Conservation (phyloP, 2,329 filamentous ascomycete genomes). For the Scedosporium dehoogii region DNA sequence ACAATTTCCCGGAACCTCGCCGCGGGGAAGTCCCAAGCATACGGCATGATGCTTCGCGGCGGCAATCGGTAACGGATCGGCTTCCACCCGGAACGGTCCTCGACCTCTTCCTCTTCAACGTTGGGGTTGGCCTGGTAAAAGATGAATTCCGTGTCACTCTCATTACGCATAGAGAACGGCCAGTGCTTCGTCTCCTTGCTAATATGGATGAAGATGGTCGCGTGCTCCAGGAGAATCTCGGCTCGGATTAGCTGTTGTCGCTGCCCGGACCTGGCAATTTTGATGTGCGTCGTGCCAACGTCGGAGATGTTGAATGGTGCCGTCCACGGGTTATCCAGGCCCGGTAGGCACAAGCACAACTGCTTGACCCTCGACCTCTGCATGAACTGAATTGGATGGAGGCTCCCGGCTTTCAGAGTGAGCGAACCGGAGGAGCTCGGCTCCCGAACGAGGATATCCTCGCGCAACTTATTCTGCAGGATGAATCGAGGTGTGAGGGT, state of each 20-base stretch:
- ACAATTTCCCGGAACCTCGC: constrained; percentile 94
- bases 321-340: constrained; percentile 94
- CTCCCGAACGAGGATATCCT: constrained; percentile 83
- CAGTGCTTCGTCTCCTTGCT: constrained; percentile 88
- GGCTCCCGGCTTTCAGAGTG: constrained; percentile 63
- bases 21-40: constrained; percentile 97
- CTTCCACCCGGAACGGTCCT: constrained; percentile 80
- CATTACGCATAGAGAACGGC: constrained; percentile 98
- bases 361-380: constrained; percentile 78
- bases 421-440: constrained; percentile 82
- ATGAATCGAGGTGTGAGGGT: constrained; percentile 89
- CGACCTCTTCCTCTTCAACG: constrained; percentile 77
- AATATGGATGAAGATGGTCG: constrained; percentile 87
- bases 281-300: constrained; percentile 83
- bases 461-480: constrained; percentile 82
- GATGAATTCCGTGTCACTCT: constrained; percentile 91
- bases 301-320: constrained; percentile 97
- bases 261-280: constrained; percentile 83
- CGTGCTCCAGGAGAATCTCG: constrained; percentile 84
- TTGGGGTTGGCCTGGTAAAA: constrained; percentile 95
- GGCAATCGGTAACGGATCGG: constrained; percentile 88
- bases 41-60: constrained; percentile 95
- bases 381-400: constrained; percentile 83
- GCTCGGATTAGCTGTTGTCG: constrained; percentile 79
- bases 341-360: constrained; percentile 83